A percentile compares a stretch with the other conserved stretches of the same genome.
phyloP scores from a whole-genome alignment of 2,329 filamentous ascomycete species.

The Scedosporium dehoogii region DNA sequence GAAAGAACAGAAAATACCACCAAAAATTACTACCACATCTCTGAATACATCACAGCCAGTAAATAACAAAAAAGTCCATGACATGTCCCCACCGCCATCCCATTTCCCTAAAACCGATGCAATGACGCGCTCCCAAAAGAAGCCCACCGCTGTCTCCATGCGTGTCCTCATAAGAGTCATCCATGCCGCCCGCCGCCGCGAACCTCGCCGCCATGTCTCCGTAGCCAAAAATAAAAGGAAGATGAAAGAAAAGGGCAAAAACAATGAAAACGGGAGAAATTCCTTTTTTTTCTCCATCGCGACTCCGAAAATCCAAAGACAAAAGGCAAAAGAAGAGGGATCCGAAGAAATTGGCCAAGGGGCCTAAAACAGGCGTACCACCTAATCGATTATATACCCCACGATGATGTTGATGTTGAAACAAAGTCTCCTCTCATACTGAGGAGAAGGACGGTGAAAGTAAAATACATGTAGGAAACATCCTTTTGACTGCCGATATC shows the following conservation, averaged over 20 bases:
- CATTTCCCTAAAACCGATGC: neutral
- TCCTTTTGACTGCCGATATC: neutral
- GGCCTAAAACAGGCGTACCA: neutral
- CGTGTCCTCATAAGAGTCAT: slow-evolving; percentile 2
- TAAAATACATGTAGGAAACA: neutral
- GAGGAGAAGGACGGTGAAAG: neutral
- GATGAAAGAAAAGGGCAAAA: neutral
- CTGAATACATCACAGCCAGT: neutral
- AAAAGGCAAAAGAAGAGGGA: neutral
- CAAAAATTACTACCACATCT: neutral
- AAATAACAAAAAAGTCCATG: neutral
- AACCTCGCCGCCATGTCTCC: neutral
- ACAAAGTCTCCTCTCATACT: neutral
- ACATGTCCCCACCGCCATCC: neutral
- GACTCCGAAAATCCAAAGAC: neutral
- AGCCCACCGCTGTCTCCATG: neutral
- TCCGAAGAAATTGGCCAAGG: neutral
- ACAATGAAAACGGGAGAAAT: neutral
- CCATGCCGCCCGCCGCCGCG: neutral
- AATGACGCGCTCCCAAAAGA: neutral
- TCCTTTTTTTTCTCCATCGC: neutral
- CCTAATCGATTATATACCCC: neutral
- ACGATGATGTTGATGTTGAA: neutral
- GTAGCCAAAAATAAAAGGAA: neutral
- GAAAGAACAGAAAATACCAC: neutral